phyloP scores from a whole-genome alignment of 2,329 filamentous ascomycete genomes.

The Xylariaceae sp. region DNA sequence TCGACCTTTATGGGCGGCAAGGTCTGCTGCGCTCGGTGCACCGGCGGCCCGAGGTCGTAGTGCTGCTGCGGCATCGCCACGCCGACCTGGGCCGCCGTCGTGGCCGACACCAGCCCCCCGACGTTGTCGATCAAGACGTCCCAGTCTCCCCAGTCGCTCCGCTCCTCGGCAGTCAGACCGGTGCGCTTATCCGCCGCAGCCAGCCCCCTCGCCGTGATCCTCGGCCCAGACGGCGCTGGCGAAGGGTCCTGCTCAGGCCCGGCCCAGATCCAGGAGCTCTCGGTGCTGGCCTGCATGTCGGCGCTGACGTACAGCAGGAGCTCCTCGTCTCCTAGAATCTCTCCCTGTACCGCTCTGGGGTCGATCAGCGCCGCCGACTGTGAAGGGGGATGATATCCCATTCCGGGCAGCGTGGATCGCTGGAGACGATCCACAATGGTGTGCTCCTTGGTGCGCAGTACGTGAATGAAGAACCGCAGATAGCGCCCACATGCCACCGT shows the following conservation, averaged over 20 bases:
- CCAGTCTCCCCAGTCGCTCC: conserved; percentile 76
- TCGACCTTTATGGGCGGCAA: conserved; percentile 32
- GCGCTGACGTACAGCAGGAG: conserved; percentile 80
- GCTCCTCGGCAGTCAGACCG: conserved; percentile 51
- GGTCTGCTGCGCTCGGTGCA: conserved; percentile 24
- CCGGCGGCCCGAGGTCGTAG: conserved; percentile 17
- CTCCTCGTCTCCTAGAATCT: conserved; percentile 66
- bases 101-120: conserved; percentile 43
- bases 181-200: conserved; percentile 44
- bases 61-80: conserved; percentile 24
- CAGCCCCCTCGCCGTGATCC: conserved; percentile 32
- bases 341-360: conserved; percentile 31
- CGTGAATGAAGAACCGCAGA: conserved; percentile 71
- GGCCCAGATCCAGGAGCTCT: conserved; percentile 80
- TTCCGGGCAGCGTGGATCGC: conserved; percentile 21
- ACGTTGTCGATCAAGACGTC: conserved; percentile 62
- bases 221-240: conserved; percentile 22
- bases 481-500: conserved; percentile 77
- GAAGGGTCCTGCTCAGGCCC: conserved; percentile 46
- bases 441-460: conserved; percentile 51
- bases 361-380: conserved; percentile 21
- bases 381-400: too few relatives aligned
- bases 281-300: conserved; percentile 75
- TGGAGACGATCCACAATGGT: conserved; percentile 36
- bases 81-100: conserved; percentile 22